Conservation (phyloP, 306 rosid species). For the Inga leiocalycina region DNA sequence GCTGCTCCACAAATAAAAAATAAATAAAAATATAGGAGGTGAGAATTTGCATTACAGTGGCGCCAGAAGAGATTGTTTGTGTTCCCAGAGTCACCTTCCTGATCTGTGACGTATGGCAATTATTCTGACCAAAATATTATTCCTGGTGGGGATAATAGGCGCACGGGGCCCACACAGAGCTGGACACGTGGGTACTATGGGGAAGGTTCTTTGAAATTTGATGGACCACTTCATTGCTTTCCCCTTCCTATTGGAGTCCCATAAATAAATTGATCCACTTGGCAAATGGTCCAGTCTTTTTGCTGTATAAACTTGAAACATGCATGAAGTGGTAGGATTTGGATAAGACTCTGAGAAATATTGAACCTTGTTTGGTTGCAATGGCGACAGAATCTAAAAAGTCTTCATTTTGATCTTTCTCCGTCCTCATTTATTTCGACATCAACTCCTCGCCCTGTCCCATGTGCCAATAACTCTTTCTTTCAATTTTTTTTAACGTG, state of each 20-base stretch:
- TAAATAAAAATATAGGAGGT: not conserved
- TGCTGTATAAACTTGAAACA: too few relatives aligned
- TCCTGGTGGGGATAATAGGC: slow-evolving; percentile 24
- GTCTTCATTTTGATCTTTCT: not conserved
- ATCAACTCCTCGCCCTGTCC: not conserved
- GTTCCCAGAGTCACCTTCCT: slow-evolving; percentile 19
- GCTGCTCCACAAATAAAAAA: not conserved
- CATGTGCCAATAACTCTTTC: not conserved
- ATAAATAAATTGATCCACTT: slow-evolving; percentile 14
- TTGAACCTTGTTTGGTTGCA: not conserved
- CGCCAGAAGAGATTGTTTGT: not conserved
- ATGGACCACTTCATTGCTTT: slow-evolving; percentile 26
- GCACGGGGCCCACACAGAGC: slow-evolving; percentile 29
- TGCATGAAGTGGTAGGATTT: too few relatives aligned
- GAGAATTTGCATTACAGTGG: not conserved
- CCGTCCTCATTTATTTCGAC: slow-evolving; percentile 20
- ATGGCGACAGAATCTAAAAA: not conserved
- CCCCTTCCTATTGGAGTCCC: not conserved
- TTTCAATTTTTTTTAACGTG: too few relatives aligned
- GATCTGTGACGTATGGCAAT: slow-evolving; percentile 16
- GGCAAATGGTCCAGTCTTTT: not conserved
- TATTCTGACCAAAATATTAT: slow-evolving; percentile 6
- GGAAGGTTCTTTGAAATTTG: not conserved
- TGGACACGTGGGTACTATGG: slow-evolving; percentile 33
- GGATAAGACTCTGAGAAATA: not conserved